Evolutionary conservation across 1,284 basidiomycete species (phyloP), one percentile per base, ranked within the genome.

Genomic region (Hemileia vastatrix): DNA sequence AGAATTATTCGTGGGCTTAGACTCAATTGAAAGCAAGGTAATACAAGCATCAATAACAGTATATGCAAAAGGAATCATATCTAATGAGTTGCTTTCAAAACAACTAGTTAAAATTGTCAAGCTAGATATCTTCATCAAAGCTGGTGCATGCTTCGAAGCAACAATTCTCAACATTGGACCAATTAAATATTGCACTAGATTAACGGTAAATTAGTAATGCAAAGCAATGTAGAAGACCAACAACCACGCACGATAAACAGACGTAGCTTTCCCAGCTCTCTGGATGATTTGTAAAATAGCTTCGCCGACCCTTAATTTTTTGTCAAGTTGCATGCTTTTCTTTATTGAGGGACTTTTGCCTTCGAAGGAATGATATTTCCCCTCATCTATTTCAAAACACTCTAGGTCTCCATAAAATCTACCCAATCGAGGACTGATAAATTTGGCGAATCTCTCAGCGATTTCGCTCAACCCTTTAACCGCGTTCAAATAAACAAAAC

Each of bases 401-500:
- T 74, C 71, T 91, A 93, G 21, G 82, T 80, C 33, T 80, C 79
- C 6, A 90, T 77, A 19, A 19, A 33, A 33, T 2, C 27, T 27
- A 4, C 43, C 55, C 6, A 47, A 57, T 2, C 24, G 24, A 9
- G 18, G 1, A 8, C 45, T 54, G 6, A 91, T 84, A 15, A 88
- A 84, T 65, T 81, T 82, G 1, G 90, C 90, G 63, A 85, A 68
- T 1, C 80, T 80, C 68, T 90, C 85, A 1, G 86, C 88, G 82
- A 94, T 86, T 13, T 83, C 85, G 3, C 86, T 83, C 1, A 98
- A 79, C 0, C 92, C 94, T 71, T 93, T 88, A 3, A 95, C 86
- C 0, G 90, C 91, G 72, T 93, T 93, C 61, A 97, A 78, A 75
- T 92, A 97, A 64, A 97, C 85, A 76, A 93, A 97, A 33, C 88